Evolutionary conservation across 1,139 yeast genomes (phyloP).

Genomic region (Zygoascus sp.): DNA sequence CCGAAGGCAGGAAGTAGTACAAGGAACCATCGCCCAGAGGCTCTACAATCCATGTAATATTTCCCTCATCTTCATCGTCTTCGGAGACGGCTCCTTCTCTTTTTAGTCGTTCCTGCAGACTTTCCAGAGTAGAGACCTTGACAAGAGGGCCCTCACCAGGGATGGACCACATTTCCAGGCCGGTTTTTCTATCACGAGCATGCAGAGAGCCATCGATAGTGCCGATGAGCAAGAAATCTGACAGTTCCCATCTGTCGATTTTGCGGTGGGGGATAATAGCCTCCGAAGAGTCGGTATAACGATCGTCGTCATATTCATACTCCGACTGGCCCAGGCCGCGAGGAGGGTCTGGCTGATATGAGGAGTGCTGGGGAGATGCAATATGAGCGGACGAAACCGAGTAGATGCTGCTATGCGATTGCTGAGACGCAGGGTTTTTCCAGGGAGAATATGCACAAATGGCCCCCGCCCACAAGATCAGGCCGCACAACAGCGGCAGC

Average conservation of each 20-base stretch:
- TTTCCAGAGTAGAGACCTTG: slow-evolving; percentile 23
- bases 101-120: slow-evolving; percentile 5
- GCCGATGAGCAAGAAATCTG: slow-evolving; percentile 63
- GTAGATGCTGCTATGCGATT: background rate
- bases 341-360: too few relatives aligned
- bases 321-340: too few relatives aligned
- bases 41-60: slow-evolving; percentile 75
- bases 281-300: background rate
- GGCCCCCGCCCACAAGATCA: too few relatives aligned
- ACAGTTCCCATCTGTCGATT: slow-evolving; percentile 53
- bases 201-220: slow-evolving; percentile 88
- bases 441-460: slow-evolving; percentile 1
- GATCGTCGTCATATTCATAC: background rate
- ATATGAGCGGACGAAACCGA: background rate
- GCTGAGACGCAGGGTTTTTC: background rate
- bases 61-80: slow-evolving; percentile 23
- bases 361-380: background rate
- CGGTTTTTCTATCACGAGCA: slow-evolving; percentile 73
- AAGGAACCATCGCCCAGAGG: slow-evolving; percentile 83
- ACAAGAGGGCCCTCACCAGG: slow-evolving; percentile 42
- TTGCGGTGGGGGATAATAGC: slow-evolving; percentile 17
- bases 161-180: slow-evolving; percentile 74
- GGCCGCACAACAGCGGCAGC: too few relatives aligned
- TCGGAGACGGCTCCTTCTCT: slow-evolving; percentile 11
- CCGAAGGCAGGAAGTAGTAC: slow-evolving; percentile 76